These are phyloP conservation scores for Epichloe festucae DNA, from an alignment of 2,329 filamentous ascomycete genomes.

Conservation along the genomic window DNA sequence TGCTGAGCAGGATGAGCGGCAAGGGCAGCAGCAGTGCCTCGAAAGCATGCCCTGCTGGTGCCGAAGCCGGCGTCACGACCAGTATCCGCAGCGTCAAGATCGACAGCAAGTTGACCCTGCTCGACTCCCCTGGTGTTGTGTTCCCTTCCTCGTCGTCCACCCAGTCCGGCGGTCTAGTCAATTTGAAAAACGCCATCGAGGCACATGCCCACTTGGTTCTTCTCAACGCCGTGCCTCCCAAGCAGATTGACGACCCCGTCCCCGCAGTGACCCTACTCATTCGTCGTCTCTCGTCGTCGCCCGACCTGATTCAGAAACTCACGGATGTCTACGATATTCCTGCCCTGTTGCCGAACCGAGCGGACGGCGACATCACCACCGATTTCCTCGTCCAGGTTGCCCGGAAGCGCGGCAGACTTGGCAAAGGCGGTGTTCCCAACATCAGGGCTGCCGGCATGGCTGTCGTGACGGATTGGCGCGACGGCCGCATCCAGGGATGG, in stretches of 20 bases:
- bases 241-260: conserved; percentile 85
- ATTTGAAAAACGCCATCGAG: conserved; percentile 49
- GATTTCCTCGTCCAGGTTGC: conserved; percentile 94
- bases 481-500: conserved; percentile 91
- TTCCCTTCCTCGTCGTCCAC: conserved; percentile 55
- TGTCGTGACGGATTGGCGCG: conserved; percentile 92
- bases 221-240: conserved; percentile 82
- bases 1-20: conserved; percentile 63
- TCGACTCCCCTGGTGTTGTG: conserved; percentile 90
- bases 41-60: conserved; percentile 69
- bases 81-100: conserved; percentile 82
- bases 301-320: conserved; percentile 65
- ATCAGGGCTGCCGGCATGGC: conserved; percentile 77
- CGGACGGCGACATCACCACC: conserved; percentile 63
- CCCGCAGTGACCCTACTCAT: conserved; percentile 80
- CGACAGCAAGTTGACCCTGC: conserved; percentile 83
- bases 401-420: conserved; percentile 77
- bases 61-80: conserved; percentile 86
- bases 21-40: conserved; percentile 43
- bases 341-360: conserved; percentile 54
- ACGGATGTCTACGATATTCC: conserved; percentile 75
- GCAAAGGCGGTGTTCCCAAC: conserved; percentile 84
- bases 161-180: conserved; percentile 28
- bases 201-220: conserved; percentile 77
- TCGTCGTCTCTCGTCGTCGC: conserved; percentile 59